Evolutionary conservation across 2,329 filamentous ascomycete genomes (phyloP).

Genomic region (Aspergillus neotritici): DNA sequence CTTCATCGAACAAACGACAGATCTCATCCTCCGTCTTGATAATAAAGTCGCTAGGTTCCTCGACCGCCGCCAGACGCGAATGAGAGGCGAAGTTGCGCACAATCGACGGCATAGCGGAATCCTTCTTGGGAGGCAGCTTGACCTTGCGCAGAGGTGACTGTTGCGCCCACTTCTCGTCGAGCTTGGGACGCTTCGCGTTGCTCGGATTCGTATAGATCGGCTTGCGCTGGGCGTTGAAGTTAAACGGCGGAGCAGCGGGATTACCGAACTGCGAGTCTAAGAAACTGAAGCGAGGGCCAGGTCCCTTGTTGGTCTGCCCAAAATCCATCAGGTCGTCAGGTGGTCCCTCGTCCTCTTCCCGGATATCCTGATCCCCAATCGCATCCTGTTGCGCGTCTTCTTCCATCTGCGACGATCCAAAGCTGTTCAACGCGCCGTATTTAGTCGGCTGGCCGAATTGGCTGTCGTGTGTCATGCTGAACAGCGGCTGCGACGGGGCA

Average conservation of each 20-base stretch:
- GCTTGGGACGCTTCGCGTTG: constrained; percentile 39
- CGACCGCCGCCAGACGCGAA: constrained; percentile 54
- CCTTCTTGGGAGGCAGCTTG: constrained; percentile 41
- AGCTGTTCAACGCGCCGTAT: constrained; percentile 22
- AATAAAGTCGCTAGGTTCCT: constrained; percentile 67
- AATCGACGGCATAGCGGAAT: constrained; percentile 63
- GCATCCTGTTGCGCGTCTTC: constrained; percentile 28
- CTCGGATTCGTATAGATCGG: constrained; percentile 39
- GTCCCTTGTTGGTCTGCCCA: constrained; percentile 13
- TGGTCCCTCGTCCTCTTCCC: constrained; percentile 40
- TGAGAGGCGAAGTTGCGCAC: constrained; percentile 62
- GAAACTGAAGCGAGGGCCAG: constrained; percentile 23
- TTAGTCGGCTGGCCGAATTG: constrained; percentile 22
- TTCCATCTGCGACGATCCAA: constrained; percentile 22
- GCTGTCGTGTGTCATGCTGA: constrained; percentile 24
- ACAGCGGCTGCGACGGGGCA: constrained; percentile 22
- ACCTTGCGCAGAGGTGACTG: constrained; percentile 30
- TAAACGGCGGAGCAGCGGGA: constrained; percentile 15
- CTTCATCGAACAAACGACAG: constrained; percentile 54
- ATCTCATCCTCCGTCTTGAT: constrained; percentile 69
- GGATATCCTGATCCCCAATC: constrained; percentile 36
- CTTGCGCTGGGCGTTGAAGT: constrained; percentile 23
- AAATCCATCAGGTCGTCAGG: constrained; percentile 28
- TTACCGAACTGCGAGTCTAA: constrained; percentile 29
- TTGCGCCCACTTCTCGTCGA: constrained; percentile 36